These are phyloP conservation scores for Chaetomium sp. DNA, from an alignment of 2,329 filamentous ascomycete species.

Conservation along the genomic window DNA sequence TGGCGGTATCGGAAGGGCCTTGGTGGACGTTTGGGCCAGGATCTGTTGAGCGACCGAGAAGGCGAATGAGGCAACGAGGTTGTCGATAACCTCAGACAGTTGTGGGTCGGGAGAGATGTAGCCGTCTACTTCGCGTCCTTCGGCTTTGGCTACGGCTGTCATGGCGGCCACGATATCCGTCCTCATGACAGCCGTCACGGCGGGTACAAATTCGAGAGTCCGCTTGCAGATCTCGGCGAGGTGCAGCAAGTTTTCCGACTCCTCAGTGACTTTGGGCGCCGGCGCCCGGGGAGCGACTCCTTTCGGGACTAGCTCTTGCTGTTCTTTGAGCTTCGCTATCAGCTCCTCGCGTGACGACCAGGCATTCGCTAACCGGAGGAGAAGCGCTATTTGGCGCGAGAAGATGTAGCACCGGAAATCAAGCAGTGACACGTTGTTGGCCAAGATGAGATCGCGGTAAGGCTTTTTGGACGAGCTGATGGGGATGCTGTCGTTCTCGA, in stretches of 20 bases:
- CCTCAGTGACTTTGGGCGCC: slow-evolving; percentile 46
- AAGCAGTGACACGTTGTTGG: slow-evolving; percentile 92
- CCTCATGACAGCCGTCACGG: slow-evolving; percentile 71
- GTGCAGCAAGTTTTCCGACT: slow-evolving; percentile 66
- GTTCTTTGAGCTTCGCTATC: slow-evolving; percentile 54
- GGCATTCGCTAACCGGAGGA: slow-evolving; percentile 76
- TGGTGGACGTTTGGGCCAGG: slow-evolving; percentile 66
- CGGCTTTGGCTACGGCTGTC: slow-evolving; percentile 32
- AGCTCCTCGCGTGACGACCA: slow-evolving; percentile 57
- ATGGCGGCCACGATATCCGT: slow-evolving; percentile 66
- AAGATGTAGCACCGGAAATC: slow-evolving; percentile 96
- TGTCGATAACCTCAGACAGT: slow-evolving; percentile 56
- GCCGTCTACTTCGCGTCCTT: slow-evolving; percentile 30
- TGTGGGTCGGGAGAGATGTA: slow-evolving; percentile 29
- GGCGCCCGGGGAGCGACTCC: slow-evolving; percentile 49
- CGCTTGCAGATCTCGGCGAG: slow-evolving; percentile 83
- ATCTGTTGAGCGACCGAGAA: slow-evolving; percentile 72
- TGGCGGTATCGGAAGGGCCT: slow-evolving; percentile 59
- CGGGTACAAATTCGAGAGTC: slow-evolving; percentile 76
- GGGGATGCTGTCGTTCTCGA: slow-evolving; percentile 49
- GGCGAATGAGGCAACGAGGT: slow-evolving; percentile 69
- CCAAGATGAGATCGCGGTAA: slow-evolving; percentile 85
- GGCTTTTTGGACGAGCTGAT: slow-evolving; percentile 64
- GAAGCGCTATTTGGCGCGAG: slow-evolving; percentile 73
- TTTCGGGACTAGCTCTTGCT: slow-evolving; percentile 52